phyloP scores from a whole-genome alignment of 176 grass and related monocot genomes.

The Oryza glumipatula region DNA sequence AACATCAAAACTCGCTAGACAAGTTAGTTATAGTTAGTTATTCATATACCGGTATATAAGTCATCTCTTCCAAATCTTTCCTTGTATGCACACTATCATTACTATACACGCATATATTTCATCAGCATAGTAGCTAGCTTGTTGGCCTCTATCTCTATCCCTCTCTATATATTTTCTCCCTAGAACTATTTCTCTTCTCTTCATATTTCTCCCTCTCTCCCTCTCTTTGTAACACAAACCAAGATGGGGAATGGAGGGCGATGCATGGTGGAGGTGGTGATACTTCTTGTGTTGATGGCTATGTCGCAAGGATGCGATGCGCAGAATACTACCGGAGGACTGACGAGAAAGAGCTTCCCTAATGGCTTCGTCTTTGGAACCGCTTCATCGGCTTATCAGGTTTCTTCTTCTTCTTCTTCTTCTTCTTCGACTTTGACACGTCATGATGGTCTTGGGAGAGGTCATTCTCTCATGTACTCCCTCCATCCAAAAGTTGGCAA shows the following conservation, averaged over 20 bases:
- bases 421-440: too few relatives aligned
- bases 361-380: conserved; percentile 74
- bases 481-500: too few relatives aligned
- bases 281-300: not conserved
- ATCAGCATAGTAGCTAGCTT: not conserved
- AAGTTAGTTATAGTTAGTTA: too few relatives aligned
- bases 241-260: not conserved
- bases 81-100: not conserved
- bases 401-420: not conserved
- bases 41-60: too few relatives aligned
- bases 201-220: not conserved
- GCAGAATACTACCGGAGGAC: conserved; percentile 2
- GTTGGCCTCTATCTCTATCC: too few relatives aligned
- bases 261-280: not conserved
- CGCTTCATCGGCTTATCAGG: conserved; percentile 71
- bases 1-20: too few relatives aligned
- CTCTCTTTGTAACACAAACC: not conserved
- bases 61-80: not conserved
- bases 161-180: not conserved
- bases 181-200: not conserved
- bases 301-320: conserved; percentile 22
- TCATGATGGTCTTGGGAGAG: not conserved
- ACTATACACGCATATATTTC: not conserved
- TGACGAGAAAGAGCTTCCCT: conserved; percentile 65
- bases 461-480: not conserved